Percentiles rank a stretch among this genome's conserved stretches.
Conservation (phyloP, 306 rosid genomes). For the Rubus parviflorus region DNA sequence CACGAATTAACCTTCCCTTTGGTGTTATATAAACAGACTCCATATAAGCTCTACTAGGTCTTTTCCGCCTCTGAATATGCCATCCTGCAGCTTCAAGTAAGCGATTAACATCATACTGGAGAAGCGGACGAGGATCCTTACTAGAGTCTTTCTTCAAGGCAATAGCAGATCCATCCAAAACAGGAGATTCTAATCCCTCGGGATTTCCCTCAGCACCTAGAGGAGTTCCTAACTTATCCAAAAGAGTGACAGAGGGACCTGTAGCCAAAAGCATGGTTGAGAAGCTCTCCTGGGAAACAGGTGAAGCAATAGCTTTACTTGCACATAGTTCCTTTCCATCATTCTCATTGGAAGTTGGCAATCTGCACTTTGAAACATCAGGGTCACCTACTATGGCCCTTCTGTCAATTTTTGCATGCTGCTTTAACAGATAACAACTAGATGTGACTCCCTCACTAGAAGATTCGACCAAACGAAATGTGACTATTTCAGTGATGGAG, state of each 20-base stretch:
- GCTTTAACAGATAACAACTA: slow-evolving; percentile 64
- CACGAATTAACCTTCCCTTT: slow-evolving; percentile 71
- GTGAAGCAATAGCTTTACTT: slow-evolving; percentile 65
- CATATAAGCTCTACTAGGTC: slow-evolving; percentile 61
- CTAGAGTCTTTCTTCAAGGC: slow-evolving; percentile 38
- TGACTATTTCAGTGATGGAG: slow-evolving; percentile 45
- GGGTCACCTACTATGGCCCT: slow-evolving; percentile 29
- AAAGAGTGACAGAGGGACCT: slow-evolving; percentile 43
- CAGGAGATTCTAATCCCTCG: slow-evolving; percentile 35
- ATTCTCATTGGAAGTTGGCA: slow-evolving; percentile 37
- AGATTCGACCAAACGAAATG: slow-evolving; percentile 74
- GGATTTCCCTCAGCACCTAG: slow-evolving; percentile 48
- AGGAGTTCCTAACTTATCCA: slow-evolving; percentile 53
- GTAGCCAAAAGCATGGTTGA: slow-evolving; percentile 64
- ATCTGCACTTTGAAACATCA: slow-evolving; percentile 43
- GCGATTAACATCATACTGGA: slow-evolving; percentile 53
- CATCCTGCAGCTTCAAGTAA: slow-evolving; percentile 80
- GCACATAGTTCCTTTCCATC: slow-evolving; percentile 45
- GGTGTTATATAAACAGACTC: slow-evolving; percentile 82
- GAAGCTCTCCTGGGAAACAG: slow-evolving; percentile 87
- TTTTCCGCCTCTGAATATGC: slow-evolving; percentile 68
- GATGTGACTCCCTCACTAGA: slow-evolving; percentile 70
- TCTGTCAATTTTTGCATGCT: slow-evolving; percentile 41
- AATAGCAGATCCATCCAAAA: slow-evolving; percentile 36
- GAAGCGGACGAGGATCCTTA: slow-evolving; percentile 61